Evolutionary conservation across 2,329 filamentous ascomycete species (phyloP), one percentile per base, ranked within the genome.

Genomic region (Epichloe bromicola): DNA sequence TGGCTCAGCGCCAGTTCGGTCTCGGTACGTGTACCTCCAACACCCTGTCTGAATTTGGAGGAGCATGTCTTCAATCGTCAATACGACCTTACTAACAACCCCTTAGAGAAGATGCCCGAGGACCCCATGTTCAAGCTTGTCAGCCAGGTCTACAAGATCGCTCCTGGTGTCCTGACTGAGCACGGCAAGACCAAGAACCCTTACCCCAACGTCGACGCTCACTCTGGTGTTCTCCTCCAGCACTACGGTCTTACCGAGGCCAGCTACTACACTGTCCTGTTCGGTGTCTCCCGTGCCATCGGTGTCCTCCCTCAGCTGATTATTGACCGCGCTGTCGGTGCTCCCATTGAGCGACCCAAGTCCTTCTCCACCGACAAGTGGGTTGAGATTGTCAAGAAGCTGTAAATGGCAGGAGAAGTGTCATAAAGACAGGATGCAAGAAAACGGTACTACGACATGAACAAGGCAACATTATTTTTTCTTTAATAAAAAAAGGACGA

Each of bases 121-220:
- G 93, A 97, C 80, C 90, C 91, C 65, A 94, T 98, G 90, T 98
- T 96, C 88, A 89, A 98, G 83, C 87, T 98, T 62, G 93, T 98
- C 76, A 94, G 87, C 81, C 93, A 98, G 79, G 93, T 98, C 63
- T 98, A 97, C 87, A 98, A 98, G 88, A 97, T 98, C 65, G 93
- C 93, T 58, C 93, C 93, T 59, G 86, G 85, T 66, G 93, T 98
- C 64, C 80, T 98, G 70, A 98, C 93, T 60, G 89, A 98, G 84
- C 93, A 98, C 79, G 93, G 93, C 77, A 98, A 98, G 88, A 97
- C 91, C 80, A 97, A 97, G 87, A 96, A 97, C 86, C 91, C 91
- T 60, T 97, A 80, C 82, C 93, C 93, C 73, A 97, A 97, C 78
- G 90, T 97, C 66, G 91, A 97, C 67, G 90, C 91, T 66, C 93